Conservation (phyloP, 306 rosid genomes). For the cucumber (Cucumis sativus) region DNA sequence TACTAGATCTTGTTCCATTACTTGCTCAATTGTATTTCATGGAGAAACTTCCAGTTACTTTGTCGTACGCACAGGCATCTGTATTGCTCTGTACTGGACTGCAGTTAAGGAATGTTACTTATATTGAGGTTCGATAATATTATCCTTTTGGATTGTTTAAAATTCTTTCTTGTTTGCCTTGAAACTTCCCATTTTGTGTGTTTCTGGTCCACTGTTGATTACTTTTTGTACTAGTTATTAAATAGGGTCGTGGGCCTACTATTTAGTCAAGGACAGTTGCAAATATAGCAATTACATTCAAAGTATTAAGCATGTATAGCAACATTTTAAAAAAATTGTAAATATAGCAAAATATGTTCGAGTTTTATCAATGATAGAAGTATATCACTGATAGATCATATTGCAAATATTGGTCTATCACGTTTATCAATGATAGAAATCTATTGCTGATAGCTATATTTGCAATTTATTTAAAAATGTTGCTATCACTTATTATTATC, state of each 20-base stretch:
- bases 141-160: neutral
- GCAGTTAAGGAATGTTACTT: conserved; percentile 50
- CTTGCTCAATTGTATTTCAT: conserved; percentile 55
- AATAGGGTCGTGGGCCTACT: neutral
- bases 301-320: too few species aligned
- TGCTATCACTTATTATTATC: too few species aligned
- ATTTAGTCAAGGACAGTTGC: neutral
- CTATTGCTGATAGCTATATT: too few species aligned
- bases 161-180: neutral
- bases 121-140: conserved; percentile 51
- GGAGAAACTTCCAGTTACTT: conserved; percentile 62
- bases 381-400: too few species aligned
- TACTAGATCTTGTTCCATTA: conserved; percentile 60
- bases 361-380: too few species aligned
- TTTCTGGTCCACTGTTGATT: neutral
- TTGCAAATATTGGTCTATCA: too few species aligned
- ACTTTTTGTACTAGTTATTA: neutral
- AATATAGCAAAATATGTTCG: too few species aligned
- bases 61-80: conserved; percentile 63
- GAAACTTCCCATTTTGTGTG: neutral
- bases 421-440: too few species aligned
- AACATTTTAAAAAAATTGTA: too few species aligned
- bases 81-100: conserved; percentile 85
- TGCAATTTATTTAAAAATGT: too few species aligned
- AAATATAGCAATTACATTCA: too few species aligned